Evolutionary conservation across 257 asterid genomes (phyloP).

Genomic region (Jasminum sambac): DNA sequence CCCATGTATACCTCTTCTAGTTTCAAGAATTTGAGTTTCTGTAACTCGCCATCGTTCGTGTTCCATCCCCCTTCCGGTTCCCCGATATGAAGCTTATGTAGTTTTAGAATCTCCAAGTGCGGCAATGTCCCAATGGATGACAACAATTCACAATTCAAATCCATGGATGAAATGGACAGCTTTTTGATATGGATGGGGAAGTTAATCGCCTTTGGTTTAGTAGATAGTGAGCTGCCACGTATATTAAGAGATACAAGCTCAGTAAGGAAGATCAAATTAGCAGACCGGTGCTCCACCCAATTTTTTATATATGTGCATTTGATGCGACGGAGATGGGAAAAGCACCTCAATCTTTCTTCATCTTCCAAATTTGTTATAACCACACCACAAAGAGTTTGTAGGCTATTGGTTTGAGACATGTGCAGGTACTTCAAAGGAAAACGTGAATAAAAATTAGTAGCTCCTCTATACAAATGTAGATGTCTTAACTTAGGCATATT

Average conservation of each 20-base stretch:
- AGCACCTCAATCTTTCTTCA: not conserved
- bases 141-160: not conserved
- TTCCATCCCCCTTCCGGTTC: not conserved
- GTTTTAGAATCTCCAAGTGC: not conserved
- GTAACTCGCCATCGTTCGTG: not conserved
- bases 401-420: not conserved
- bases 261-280: not conserved
- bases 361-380: not conserved
- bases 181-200: not conserved
- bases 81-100: too few species aligned
- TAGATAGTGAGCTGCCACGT: not conserved
- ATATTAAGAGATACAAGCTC: not conserved
- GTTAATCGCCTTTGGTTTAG: not conserved
- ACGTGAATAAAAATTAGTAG: too few species aligned
- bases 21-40: not conserved
- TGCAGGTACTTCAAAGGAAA: not conserved
- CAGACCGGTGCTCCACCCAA: not conserved
- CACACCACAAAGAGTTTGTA: conserved; percentile 1
- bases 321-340: not conserved
- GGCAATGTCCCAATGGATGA: not conserved
- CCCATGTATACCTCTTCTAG: not conserved
- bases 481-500: conserved; percentile 13
- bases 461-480: not conserved
- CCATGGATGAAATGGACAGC: not conserved
- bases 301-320: not conserved